Evolutionary conservation across 306 rosid genomes (phyloP).

Genomic region (Morella rubra): DNA sequence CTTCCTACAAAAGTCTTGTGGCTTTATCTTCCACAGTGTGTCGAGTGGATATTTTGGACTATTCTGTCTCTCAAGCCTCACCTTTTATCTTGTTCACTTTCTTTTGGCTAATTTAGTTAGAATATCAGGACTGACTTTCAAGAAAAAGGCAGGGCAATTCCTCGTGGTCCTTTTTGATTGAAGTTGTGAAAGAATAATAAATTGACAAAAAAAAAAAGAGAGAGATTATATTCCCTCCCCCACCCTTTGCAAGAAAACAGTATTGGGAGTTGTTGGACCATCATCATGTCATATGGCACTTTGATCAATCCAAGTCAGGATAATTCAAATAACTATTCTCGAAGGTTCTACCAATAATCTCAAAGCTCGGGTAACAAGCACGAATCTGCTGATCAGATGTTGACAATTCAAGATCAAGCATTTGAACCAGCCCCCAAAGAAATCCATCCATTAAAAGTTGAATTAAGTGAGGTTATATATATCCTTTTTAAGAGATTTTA

Average conservation of each 20-base stretch:
- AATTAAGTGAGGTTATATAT: too few relatives aligned
- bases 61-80: neutral
- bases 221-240: neutral
- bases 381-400: neutral
- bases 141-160: neutral
- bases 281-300: neutral
- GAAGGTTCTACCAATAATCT: neutral
- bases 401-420: neutral
- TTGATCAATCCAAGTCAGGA: neutral
- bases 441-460: neutral
- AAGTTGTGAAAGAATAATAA: neutral
- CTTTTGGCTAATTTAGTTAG: neutral
- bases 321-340: too few relatives aligned
- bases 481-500: neutral
- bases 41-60: slow-evolving; percentile 2
- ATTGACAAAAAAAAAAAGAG: neutral
- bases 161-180: neutral
- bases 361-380: neutral
- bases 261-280: slow-evolving; percentile 7
- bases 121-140: neutral
- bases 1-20: neutral
- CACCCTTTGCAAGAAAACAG: neutral
- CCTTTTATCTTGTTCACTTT: neutral
- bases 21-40: too few relatives aligned
- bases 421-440: neutral